Evolutionary conservation across 495 filamentous ascomycete species (phyloP), one percentile per base, ranked within the genome.

Genomic region (Lasiosphaeria ovina): DNA sequence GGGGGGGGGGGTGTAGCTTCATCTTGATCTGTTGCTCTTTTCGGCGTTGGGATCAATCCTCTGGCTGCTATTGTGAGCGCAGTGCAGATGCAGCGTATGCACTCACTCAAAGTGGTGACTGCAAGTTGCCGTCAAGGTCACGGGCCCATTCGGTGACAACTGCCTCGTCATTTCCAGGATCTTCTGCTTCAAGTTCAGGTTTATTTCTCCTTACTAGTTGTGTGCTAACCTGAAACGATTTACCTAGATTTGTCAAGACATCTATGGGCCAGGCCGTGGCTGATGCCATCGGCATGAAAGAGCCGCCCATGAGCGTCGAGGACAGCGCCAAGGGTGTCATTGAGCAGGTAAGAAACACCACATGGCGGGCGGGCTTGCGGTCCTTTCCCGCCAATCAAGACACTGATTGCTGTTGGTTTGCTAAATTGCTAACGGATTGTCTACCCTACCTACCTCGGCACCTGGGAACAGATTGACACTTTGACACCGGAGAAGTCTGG

Each of bases 161-260:
- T 0, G 24, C 24, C 24, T 24, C 24, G 24, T 24, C 24, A 24
- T 24, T 24, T 24, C 2, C 24, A 24, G 24, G 24, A 24, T 24
- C 24, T 24, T 24, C 24, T 24, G 24, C 24, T 24, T 14, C 38
- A 14, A 42, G 38, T 42, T 42, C 38, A 14, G 14, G 14, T 8
- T 42, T 14, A 9, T 9, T 42, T 42, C 14, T 42, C 8, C 8
- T 9, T 42, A 14, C 8, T 42, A 14, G 14, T 9, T 2, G 3
- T 9, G 38, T 8, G 3, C 7, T 8, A 42, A 14, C 38, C 14
- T 8, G 6, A 2, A 0, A 47, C 44, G 12, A 11, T 11, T 12
- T 6, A 36, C 8, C 32, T 51, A 77, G 74, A 59, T 78, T 74
- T 74, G 73, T 78, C 51, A 67, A 78, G 62, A 78, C 76, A 6